Percentiles rank a stretch among this genome's conserved stretches.
phyloP scores from a whole-genome alignment of 495 filamentous ascomycete species.

The Xylaria grammica region DNA sequence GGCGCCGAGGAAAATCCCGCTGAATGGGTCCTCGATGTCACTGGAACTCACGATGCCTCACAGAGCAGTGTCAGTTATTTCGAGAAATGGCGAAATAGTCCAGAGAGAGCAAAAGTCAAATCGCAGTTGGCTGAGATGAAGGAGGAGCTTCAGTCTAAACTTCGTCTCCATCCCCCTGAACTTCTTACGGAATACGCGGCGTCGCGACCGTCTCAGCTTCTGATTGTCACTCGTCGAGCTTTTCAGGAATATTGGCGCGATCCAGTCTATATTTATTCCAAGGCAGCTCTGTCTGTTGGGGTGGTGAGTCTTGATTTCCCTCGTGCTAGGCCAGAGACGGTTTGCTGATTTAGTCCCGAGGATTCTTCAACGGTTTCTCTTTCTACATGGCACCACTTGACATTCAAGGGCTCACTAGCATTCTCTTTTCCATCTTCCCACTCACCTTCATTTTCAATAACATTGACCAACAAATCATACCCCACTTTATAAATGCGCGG shows the following conservation, averaged over 20 bases:
- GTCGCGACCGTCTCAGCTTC: too few relatives aligned
- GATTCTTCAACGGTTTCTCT: slow-evolving; percentile 66
- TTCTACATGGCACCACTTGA: slow-evolving; percentile 66
- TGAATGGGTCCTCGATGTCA: slow-evolving; percentile 66
- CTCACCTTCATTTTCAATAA: slow-evolving; percentile 66
- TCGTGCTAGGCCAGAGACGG: too few relatives aligned
- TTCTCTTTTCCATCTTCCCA: slow-evolving; percentile 76
- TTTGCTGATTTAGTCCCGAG: slow-evolving; percentile 23
- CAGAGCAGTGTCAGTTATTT: not conserved
- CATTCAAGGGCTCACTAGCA: slow-evolving; percentile 65
- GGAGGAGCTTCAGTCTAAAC: too few relatives aligned
- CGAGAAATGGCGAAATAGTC: not conserved
- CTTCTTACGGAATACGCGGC: too few relatives aligned
- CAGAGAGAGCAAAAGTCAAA: not conserved
- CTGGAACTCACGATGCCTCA: not conserved
- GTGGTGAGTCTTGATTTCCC: too few relatives aligned
- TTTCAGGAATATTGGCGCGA: too few relatives aligned
- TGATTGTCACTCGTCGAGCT: too few relatives aligned
- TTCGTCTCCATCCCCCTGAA: too few relatives aligned
- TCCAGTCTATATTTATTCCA: too few relatives aligned
- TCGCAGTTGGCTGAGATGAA: too few relatives aligned
- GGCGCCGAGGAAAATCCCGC: slow-evolving; percentile 64
- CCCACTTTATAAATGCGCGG: slow-evolving; percentile 66
- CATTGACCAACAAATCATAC: slow-evolving; percentile 70
- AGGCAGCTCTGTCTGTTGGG: too few relatives aligned